Evolutionary conservation across 306 rosid species (phyloP).

Genomic region (Acacia crassicarpa): DNA sequence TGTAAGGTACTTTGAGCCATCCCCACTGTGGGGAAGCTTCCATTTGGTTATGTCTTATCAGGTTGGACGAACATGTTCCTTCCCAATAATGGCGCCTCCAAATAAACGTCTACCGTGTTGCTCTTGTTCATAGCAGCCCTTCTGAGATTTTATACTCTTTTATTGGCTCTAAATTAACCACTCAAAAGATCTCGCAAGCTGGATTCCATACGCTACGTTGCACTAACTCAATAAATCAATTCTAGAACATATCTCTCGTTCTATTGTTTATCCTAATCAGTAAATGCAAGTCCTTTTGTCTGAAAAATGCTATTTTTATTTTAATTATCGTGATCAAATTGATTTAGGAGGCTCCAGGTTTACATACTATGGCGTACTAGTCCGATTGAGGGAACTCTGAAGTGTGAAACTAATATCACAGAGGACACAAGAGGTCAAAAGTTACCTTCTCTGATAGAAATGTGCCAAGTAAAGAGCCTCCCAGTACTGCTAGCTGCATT

Average conservation of each 20-base stretch:
- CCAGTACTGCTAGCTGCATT: conserved; percentile 87
- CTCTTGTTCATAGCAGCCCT: conserved; percentile 27
- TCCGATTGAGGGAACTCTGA: conserved; percentile 14
- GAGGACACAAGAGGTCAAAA: conserved; percentile 20
- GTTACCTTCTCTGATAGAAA: conserved; percentile 93
- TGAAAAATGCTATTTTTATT: not conserved
- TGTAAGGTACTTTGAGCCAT: conserved; percentile 17
- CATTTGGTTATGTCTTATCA: conserved; percentile 17
- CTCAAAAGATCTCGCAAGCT: conserved; percentile 32
- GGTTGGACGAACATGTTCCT: conserved; percentile 30
- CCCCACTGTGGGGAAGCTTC: conserved; percentile 23
- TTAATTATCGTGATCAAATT: conserved; percentile 6
- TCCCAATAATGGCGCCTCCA: conserved; percentile 25
- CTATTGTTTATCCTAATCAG: not conserved
- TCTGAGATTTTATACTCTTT: conserved; percentile 25
- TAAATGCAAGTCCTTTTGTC: not conserved
- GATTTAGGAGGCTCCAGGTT: not conserved
- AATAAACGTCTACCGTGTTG: conserved; percentile 30
- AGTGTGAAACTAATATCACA: conserved; percentile 17
- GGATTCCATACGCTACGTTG: conserved; percentile 27
- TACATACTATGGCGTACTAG: not conserved
- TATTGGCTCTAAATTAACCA: conserved; percentile 13
- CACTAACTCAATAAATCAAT: conserved; percentile 27
- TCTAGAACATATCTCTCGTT: conserved; percentile 4
- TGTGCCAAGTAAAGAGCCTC: conserved; percentile 88